These are phyloP conservation scores for Flaveria sonorensis DNA, from an alignment of 129 eudicot species.

Conservation along the genomic window DNA sequence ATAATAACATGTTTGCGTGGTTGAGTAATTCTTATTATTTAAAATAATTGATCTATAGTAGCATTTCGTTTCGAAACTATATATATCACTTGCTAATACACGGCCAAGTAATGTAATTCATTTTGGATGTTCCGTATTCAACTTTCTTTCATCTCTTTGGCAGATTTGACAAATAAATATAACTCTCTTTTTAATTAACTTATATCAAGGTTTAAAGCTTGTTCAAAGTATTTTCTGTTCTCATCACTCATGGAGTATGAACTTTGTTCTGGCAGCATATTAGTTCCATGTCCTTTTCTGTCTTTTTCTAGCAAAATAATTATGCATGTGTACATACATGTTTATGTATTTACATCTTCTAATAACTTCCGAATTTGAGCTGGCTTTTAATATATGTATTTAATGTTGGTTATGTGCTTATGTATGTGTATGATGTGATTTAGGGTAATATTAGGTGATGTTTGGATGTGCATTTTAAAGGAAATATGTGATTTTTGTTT, in stretches of 20 bases:
- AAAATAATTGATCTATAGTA: no score
- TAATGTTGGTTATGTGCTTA: background rate
- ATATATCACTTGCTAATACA: no score
- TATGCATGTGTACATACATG: constrained; percentile 3
- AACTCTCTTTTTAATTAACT: background rate
- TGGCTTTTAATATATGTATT: background rate
- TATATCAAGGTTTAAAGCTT: constrained; percentile 14
- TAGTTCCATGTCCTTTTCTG: background rate
- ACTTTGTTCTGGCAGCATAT: background rate
- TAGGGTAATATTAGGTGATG: background rate
- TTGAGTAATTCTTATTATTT: background rate
- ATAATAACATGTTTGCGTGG: background rate
- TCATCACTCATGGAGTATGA: background rate
- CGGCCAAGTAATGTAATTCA: background rate
- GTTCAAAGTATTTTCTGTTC: constrained; percentile 2
- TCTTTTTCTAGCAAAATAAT: background rate
- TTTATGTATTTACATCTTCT: constrained; percentile 10
- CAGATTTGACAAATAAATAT: background rate
- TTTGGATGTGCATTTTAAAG: background rate
- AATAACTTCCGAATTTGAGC: background rate
- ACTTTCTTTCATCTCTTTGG: background rate
- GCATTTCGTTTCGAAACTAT: no score
- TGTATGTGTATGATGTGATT: constrained; percentile 7
- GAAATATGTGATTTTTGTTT: background rate
- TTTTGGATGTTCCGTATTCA: background rate